These are phyloP conservation scores for Leavenworthia alabamica DNA, from an alignment of 345 rosid species.

Conservation along the genomic window DNA sequence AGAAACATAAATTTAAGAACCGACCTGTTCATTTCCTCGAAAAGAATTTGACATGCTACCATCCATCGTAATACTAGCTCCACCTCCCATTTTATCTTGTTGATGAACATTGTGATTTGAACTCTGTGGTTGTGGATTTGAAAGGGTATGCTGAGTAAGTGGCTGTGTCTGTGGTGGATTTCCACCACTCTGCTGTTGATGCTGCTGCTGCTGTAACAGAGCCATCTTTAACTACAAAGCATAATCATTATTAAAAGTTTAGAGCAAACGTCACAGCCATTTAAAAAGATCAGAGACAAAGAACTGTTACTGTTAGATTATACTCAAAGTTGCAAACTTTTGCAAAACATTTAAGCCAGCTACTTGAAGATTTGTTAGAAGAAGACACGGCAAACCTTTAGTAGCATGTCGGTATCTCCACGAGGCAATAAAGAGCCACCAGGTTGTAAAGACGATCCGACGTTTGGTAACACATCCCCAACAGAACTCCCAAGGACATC, in stretches of 20 bases:
- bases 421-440: slow-evolving; percentile 49
- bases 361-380: not conserved
- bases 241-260: not conserved
- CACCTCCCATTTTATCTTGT: slow-evolving; percentile 81
- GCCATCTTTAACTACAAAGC: slow-evolving; percentile 60
- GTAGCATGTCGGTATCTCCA: slow-evolving; percentile 56
- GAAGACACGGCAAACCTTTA: slow-evolving; percentile 44
- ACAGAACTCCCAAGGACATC: slow-evolving; percentile 67
- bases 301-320: not conserved
- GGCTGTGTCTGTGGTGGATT: slow-evolving; percentile 46
- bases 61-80: slow-evolving; percentile 63
- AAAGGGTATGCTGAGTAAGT: slow-evolving; percentile 54
- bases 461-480: slow-evolving; percentile 61
- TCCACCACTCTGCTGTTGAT: slow-evolving; percentile 50
- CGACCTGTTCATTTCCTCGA: slow-evolving; percentile 97
- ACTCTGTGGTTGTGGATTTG: slow-evolving; percentile 71
- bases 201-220: slow-evolving; percentile 55
- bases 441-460: slow-evolving; percentile 64
- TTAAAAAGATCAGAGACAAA: slow-evolving; percentile 1
- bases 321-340: not conserved
- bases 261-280: not conserved
- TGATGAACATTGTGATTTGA: slow-evolving; percentile 65
- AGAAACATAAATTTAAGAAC: slow-evolving; percentile 22
- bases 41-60: slow-evolving; percentile 86
- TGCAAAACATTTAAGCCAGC: not conserved